These are phyloP conservation scores for Heterobasidion occidentale DNA, from an alignment of 1,284 basidiomycete genomes.

Conservation along the genomic window DNA sequence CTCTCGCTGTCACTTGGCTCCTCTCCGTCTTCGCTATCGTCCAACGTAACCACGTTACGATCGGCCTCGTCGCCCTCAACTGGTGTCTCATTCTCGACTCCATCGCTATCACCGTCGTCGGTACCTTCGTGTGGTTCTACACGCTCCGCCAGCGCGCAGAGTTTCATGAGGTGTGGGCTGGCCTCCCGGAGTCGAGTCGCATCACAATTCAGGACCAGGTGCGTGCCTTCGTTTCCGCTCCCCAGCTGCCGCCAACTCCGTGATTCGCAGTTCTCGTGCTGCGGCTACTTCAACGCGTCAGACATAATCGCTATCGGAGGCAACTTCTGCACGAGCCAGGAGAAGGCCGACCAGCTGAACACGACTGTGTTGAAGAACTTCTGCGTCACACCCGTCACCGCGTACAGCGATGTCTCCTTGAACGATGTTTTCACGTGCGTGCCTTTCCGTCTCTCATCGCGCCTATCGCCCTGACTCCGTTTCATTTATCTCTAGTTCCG, in stretches of 20 bases:
- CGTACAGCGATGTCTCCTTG: slow-evolving; percentile 59
- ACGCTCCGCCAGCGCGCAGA: slow-evolving; percentile 64
- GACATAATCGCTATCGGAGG: slow-evolving; percentile 52
- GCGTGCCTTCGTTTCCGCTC: slow-evolving; percentile 12
- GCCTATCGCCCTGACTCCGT: not conserved
- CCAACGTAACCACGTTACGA: slow-evolving; percentile 58
- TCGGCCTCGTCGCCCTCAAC: slow-evolving; percentile 67
- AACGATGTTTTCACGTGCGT: slow-evolving; percentile 79
- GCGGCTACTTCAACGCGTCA: slow-evolving; percentile 70
- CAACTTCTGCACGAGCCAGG: slow-evolving; percentile 50
- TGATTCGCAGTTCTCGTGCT: slow-evolving; percentile 59
- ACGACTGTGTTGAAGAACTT: slow-evolving; percentile 36
- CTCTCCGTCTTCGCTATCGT: slow-evolving; percentile 65
- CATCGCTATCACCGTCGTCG: slow-evolving; percentile 50
- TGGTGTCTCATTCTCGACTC: slow-evolving; percentile 59
- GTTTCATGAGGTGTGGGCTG: slow-evolving; percentile 51
- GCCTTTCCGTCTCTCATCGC: slow-evolving; percentile 10
- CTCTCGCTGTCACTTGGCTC: slow-evolving; percentile 59
- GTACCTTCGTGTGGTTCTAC: slow-evolving; percentile 72
- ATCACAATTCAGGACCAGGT: slow-evolving; percentile 69
- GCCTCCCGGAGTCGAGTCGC: slow-evolving; percentile 36
- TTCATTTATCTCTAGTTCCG: not conserved
- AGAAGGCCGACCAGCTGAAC: slow-evolving; percentile 37
- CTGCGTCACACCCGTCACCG: slow-evolving; percentile 62
- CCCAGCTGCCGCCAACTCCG: not conserved